Base-by-base conservation (phyloP, 495 filamentous ascomycete species). In the Elasticomyces elasticus region DNA sequence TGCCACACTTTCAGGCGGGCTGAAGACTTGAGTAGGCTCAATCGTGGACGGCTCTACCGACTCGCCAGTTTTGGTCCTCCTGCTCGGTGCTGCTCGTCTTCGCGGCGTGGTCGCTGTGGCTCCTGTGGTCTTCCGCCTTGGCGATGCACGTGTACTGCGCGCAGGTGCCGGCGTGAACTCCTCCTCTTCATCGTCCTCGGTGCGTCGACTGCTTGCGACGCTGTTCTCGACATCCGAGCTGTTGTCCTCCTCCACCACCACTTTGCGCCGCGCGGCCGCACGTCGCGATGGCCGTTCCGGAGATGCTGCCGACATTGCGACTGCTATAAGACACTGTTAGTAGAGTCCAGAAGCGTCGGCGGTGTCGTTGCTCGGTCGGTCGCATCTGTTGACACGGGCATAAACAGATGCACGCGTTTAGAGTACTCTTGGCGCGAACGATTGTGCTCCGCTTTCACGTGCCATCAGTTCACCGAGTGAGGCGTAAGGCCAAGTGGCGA, bases 141-240 rank as follows among this genome's bases (percentile, higher is more conserved):
- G 71, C 54, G 72, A 60, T 61, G 66, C 72, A 74, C 66, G 69
- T 57, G 71, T 72, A 55, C 60, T 71, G 59, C 71, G 67, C 41
- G 66, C 59, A 1, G 86, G 81, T 15, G 82, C 86, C 7, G 87
- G 87, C 15, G 85, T 87, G 58, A 86, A 92, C 22, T 91, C 87
- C 37, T 89, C 83, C 52, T 79, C 81, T 43, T 80, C 81, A n/a
- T 84, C 80, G 24, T 82, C 78, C 3, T 81, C 72, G 17, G 77
- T 71, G 49, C 74, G 75, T 49, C 69, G 2, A 59, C 61, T 38
- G 61, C 61, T 73, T 17, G 71, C 64, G 20, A 77, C 72, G 59
- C 79, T 78, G 56, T 79, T 73, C 35, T 74, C 68, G 23, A 59
- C 31, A 41, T 59, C 57, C 2, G 58, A 58, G 27, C 54, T 52